Percentiles rank a stretch among this genome's conserved stretches.
Evolutionary conservation across 2,329 filamentous ascomycete species (phyloP).

Genomic region (Juglanconis sp.): DNA sequence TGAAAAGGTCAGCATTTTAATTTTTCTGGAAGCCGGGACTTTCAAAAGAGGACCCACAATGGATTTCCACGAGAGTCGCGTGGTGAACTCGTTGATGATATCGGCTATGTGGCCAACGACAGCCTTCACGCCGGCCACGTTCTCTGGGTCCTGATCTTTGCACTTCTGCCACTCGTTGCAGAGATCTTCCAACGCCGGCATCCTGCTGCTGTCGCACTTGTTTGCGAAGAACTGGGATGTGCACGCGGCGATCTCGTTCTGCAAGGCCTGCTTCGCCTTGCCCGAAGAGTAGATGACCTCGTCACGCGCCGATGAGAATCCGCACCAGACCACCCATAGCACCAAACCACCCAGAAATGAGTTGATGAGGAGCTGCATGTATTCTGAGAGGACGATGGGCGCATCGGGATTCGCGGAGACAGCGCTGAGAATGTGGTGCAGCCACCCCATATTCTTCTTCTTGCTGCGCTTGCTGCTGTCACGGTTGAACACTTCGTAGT

Average conservation of each 20-base stretch:
- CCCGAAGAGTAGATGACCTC: constrained; percentile 74
- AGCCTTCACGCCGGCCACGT: constrained; percentile 74
- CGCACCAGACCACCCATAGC: constrained; percentile 66
- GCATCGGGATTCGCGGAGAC: constrained; percentile 57
- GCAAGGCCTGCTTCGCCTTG: constrained; percentile 63
- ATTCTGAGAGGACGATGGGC: constrained; percentile 57
- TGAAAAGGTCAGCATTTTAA: background rate
- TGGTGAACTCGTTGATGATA: constrained; percentile 88
- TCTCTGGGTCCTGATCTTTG: constrained; percentile 78
- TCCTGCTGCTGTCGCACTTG: constrained; percentile 61
- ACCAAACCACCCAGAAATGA: constrained; percentile 53
- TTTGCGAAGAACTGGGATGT: constrained; percentile 72
- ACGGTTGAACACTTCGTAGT: constrained; percentile 28
- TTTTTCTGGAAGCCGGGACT: background rate
- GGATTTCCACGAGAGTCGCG: constrained; percentile 15
- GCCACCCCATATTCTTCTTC: constrained; percentile 31
- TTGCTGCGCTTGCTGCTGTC: constrained; percentile 25
- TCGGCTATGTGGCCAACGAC: constrained; percentile 85
- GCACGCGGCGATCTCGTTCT: constrained; percentile 73
- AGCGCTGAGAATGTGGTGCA: constrained; percentile 44
- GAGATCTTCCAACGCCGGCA: constrained; percentile 68
- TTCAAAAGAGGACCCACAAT: constrained; percentile 5
- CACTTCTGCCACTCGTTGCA: constrained; percentile 84
- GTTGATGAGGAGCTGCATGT: constrained; percentile 62
- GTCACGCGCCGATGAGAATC: constrained; percentile 66